Percentiles rank a stretch among this genome's conserved stretches.
phyloP scores from a whole-genome alignment of 2,329 filamentous ascomycete species.

The Colletotrichum lini region DNA sequence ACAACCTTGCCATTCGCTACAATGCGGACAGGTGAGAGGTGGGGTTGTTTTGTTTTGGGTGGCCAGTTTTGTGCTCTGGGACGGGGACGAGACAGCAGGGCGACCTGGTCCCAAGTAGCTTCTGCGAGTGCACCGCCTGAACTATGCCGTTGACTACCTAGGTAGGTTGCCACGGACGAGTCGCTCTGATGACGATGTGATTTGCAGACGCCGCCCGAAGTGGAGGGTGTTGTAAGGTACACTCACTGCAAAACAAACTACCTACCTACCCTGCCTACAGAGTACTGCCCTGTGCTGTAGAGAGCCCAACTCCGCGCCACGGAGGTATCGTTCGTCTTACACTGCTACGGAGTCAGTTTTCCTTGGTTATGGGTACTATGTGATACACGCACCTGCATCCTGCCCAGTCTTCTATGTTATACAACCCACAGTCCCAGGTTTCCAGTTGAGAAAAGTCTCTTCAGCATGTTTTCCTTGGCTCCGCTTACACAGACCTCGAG shows the following conservation, averaged over 20 bases:
- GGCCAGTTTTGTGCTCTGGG: not conserved
- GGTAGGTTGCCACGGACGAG: too few relatives aligned
- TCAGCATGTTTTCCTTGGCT: not conserved
- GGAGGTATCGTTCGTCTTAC: not conserved
- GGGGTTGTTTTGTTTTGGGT: not conserved
- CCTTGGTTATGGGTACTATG: not conserved
- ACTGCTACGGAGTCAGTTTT: not conserved
- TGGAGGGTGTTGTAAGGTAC: not conserved
- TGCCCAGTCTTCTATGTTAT: too few relatives aligned
- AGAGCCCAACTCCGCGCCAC: not conserved
- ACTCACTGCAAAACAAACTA: too few relatives aligned
- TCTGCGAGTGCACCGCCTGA: too few relatives aligned
- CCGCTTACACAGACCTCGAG: not conserved
- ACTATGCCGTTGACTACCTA: not conserved
- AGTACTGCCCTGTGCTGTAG: too few relatives aligned
- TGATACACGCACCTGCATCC: not conserved
- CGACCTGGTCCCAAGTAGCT: not conserved
- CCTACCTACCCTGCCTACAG: too few relatives aligned
- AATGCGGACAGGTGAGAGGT: slow-evolving; percentile 14
- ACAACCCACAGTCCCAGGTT: not conserved
- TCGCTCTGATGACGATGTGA: not conserved
- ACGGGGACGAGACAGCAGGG: not conserved
- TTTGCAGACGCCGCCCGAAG: not conserved
- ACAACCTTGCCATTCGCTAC: slow-evolving; percentile 10
- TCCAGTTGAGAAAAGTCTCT: not conserved